Percentiles rank a stretch among this genome's conserved stretches.
These are phyloP conservation scores for Penicillium sumatraense DNA, from an alignment of 2,329 filamentous ascomycete species.

Conservation along the genomic window DNA sequence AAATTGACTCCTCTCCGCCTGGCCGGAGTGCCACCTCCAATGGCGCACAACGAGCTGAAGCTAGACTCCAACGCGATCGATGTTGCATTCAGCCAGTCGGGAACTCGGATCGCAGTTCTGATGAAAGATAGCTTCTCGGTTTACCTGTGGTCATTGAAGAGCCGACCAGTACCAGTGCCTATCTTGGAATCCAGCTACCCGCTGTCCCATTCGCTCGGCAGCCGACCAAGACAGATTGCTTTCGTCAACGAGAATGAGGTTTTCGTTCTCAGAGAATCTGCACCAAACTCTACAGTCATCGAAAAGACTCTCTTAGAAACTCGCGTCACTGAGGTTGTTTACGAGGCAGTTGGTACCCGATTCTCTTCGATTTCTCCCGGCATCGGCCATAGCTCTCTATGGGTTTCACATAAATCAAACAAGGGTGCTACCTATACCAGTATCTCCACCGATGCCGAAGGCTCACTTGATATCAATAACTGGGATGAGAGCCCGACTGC, in stretches of 20 bases:
- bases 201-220: constrained; percentile 32
- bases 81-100: constrained; percentile 71
- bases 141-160: constrained; percentile 69
- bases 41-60: constrained; percentile 78
- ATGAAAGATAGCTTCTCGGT: constrained; percentile 69
- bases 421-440: constrained; percentile 37
- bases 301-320: constrained; percentile 41
- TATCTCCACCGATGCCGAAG: constrained; percentile 24
- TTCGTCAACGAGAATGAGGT: constrained; percentile 50
- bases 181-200: constrained; percentile 45
- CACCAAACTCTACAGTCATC: constrained; percentile 34
- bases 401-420: constrained; percentile 40
- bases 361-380: constrained; percentile 43
- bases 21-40: constrained; percentile 88
- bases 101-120: constrained; percentile 71
- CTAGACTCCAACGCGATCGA: constrained; percentile 70
- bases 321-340: constrained; percentile 33
- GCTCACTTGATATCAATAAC: constrained; percentile 21
- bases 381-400: constrained; percentile 40
- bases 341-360: constrained; percentile 37
- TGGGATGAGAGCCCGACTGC: constrained; percentile 40
- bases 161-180: constrained; percentile 39
- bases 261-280: constrained; percentile 46
- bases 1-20: constrained; percentile 85
- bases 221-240: constrained; percentile 51